Conservation (phyloP, 169 alveolate genomes). For the Besnoitia besnoiti region DNA sequence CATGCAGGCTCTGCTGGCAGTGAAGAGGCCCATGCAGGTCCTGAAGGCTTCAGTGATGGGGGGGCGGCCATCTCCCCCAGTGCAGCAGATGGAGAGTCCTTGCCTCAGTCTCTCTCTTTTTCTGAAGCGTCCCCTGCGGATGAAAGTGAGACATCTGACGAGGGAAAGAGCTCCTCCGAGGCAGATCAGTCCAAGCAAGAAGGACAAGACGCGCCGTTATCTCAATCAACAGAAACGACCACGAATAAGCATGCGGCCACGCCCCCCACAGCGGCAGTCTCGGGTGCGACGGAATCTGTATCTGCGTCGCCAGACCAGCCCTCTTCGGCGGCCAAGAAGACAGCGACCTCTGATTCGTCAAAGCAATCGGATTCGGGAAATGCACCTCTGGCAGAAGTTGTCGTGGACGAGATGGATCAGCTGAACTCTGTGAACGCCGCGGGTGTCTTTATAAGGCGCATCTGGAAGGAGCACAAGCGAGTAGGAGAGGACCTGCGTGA, state of each 20-base stretch:
- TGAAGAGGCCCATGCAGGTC: neutral
- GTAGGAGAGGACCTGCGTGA: slow-evolving; percentile 15
- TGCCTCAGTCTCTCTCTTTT: neutral
- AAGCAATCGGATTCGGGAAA: no score
- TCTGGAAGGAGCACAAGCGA: slow-evolving; percentile 31
- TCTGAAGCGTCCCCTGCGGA: neutral
- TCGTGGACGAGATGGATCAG: neutral
- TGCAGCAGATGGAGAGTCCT: neutral
- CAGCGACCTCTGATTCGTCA: no score
- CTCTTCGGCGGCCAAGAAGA: no score
- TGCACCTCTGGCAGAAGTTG: neutral
- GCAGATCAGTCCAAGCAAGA: no score
- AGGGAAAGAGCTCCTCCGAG: no score
- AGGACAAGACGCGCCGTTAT: no score
- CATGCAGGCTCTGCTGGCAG: neutral
- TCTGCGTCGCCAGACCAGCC: no score
- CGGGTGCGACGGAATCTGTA: no score
- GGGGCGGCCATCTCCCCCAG: no score
- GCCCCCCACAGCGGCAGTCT: no score
- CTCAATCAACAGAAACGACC: no score
- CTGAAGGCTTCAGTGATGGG: neutral
- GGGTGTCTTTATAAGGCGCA: neutral
- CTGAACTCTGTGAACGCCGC: neutral
- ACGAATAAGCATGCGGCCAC: no score
- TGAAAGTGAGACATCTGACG: neutral